phyloP scores from a whole-genome alignment of 2,329 filamentous ascomycete species.

The Chaetomium sp. region DNA sequence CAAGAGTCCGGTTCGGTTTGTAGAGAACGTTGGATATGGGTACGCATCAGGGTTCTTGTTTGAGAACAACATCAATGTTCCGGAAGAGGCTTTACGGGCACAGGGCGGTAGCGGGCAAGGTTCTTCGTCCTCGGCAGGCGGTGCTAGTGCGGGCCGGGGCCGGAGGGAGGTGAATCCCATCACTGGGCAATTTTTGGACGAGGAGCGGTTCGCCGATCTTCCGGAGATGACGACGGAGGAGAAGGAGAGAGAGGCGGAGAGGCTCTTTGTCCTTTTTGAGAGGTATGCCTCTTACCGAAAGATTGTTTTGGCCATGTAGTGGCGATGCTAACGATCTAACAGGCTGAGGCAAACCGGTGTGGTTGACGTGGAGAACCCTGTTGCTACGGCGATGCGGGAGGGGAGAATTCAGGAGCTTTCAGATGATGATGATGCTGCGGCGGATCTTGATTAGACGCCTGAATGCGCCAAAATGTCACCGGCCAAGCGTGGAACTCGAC shows the following conservation, averaged over 20 bases:
- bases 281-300: constrained; percentile 43
- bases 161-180: constrained; percentile 66
- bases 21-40: constrained; percentile 89
- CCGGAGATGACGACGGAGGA: constrained; percentile 84
- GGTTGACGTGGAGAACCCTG: constrained; percentile 71
- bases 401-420: constrained; percentile 65
- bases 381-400: constrained; percentile 60
- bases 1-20: constrained; percentile 70
- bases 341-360: constrained; percentile 68
- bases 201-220: constrained; percentile 51
- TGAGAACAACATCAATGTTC: constrained; percentile 73
- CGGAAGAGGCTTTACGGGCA: constrained; percentile 44
- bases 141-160: neutral
- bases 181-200: constrained; percentile 74
- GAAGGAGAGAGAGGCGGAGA: constrained; percentile 86
- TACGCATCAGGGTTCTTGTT: constrained; percentile 87
- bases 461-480: neutral
- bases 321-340: neutral
- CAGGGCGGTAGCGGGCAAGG: constrained; percentile 15
- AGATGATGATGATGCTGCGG: constrained; percentile 50
- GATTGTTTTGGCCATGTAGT: neutral
- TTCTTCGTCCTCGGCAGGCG: neutral
- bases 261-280: constrained; percentile 85
- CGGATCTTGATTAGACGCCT: constrained; percentile 4
- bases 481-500: neutral